These are phyloP conservation scores for Closterium sp. DNA, from an alignment of 139 green algal genomes.

Conservation along the genomic window DNA sequence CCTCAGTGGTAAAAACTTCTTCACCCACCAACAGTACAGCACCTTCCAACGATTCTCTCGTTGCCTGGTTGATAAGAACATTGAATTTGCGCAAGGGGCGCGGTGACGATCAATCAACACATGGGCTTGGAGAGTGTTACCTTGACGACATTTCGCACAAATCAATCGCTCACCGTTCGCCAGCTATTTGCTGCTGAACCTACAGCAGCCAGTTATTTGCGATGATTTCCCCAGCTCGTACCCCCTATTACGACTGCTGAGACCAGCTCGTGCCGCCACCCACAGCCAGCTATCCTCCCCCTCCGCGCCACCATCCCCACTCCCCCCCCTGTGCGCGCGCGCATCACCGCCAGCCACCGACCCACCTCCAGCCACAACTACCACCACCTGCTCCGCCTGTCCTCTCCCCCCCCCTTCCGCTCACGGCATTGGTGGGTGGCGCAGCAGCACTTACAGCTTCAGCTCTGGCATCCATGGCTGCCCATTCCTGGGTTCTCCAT, in stretches of 20 bases:
- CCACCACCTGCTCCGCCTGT: not conserved
- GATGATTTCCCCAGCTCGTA: not conserved
- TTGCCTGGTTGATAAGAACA: no score
- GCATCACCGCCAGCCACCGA: not conserved
- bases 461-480: not conserved
- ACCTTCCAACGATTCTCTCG: no score
- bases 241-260: not conserved
- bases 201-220: not conserved
- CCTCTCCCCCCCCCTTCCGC: not conserved
- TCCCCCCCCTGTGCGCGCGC: not conserved
- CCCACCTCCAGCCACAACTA: not conserved
- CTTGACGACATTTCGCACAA: not conserved
- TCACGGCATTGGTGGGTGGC: no score
- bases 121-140: not conserved
- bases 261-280: not conserved
- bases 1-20: no score
- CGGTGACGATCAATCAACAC: no score
- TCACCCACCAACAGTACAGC: no score
- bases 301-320: not conserved
- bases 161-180: not conserved
- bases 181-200: not conserved
- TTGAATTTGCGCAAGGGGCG: no score
- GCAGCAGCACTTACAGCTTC: not conserved
- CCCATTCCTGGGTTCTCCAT: not conserved
- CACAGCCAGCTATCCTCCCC: not conserved